phyloP scores from a whole-genome alignment of 2,329 filamentous ascomycete species.

The Aureobasidium sp. region DNA sequence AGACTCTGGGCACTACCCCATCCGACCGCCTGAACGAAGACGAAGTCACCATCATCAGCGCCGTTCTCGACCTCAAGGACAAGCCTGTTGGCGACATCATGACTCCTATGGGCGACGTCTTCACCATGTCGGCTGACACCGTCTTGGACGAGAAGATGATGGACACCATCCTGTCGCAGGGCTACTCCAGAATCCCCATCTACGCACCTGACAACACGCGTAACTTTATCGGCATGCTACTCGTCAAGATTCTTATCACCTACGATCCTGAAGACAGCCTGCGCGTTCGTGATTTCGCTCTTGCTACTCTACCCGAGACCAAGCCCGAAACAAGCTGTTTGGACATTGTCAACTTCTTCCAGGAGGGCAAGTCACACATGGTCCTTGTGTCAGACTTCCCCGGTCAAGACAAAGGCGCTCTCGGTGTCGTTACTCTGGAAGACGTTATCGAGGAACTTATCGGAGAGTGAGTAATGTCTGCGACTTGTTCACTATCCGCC shows the following conservation, averaged over 20 bases:
- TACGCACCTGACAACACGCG: slow-evolving; percentile 74
- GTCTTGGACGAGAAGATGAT: slow-evolving; percentile 89
- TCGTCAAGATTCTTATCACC: slow-evolving; percentile 97
- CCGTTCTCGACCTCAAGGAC: slow-evolving; percentile 90
- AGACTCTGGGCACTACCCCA: slow-evolving; percentile 76
- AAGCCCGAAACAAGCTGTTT: slow-evolving; percentile 91
- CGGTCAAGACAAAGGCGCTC: slow-evolving; percentile 81
- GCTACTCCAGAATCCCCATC: slow-evolving; percentile 94
- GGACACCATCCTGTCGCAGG: slow-evolving; percentile 85
- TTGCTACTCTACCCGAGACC: slow-evolving; percentile 92
- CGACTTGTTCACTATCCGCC: not conserved
- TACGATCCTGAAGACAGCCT: slow-evolving; percentile 93
- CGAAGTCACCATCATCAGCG: slow-evolving; percentile 97
- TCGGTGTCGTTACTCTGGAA: slow-evolving; percentile 91
- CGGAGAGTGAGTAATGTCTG: slow-evolving; percentile 66
- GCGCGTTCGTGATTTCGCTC: slow-evolving; percentile 78
- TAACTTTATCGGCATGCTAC: slow-evolving; percentile 94
- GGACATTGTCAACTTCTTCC: slow-evolving; percentile 99
- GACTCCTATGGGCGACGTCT: slow-evolving; percentile 98
- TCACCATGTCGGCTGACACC: slow-evolving; percentile 92
- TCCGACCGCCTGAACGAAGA: slow-evolving; percentile 88
- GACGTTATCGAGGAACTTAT: slow-evolving; percentile 98
- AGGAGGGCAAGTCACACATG: slow-evolving; percentile 99
- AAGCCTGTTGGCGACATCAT: slow-evolving; percentile 94
- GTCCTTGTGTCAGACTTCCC: slow-evolving; percentile 87